Percentiles rank a stretch among this genome's conserved stretches.
Evolutionary conservation across 2,329 filamentous ascomycete genomes (phyloP).

Genomic region (Colletotrichum melonis): DNA sequence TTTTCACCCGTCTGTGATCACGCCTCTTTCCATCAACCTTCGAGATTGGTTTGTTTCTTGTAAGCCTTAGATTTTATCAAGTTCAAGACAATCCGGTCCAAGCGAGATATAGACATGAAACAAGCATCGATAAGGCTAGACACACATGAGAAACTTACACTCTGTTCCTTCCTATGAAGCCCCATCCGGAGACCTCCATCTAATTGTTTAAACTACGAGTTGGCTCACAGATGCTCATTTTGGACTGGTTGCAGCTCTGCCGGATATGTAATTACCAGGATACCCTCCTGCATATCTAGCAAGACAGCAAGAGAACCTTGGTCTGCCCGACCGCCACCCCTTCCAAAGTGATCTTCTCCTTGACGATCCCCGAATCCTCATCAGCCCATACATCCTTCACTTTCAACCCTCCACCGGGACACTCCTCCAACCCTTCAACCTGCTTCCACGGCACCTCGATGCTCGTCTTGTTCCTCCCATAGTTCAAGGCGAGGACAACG

Average conservation of each 20-base stretch:
- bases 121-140: too few relatives aligned
- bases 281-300: not conserved
- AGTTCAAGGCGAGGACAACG: conserved; percentile 37
- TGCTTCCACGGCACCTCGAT: conserved; percentile 28
- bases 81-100: too few relatives aligned
- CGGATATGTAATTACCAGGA: too few relatives aligned
- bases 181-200: too few relatives aligned
- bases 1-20: too few relatives aligned
- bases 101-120: too few relatives aligned
- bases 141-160: too few relatives aligned
- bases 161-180: too few relatives aligned
- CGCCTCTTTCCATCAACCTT: too few relatives aligned
- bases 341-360: not conserved
- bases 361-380: not conserved
- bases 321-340: conserved; percentile 16
- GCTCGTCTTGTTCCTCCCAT: conserved; percentile 15
- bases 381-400: conserved; percentile 20
- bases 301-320: conserved; percentile 8
- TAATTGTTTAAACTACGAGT: not conserved
- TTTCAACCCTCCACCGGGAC: not conserved
- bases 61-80: too few relatives aligned
- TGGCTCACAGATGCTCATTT: not conserved
- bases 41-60: too few relatives aligned
- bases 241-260: too few relatives aligned
- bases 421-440: conserved; percentile 9